Evolutionary conservation across 2,329 filamentous ascomycete genomes (phyloP).

Genomic region (Fusarium lateritium): DNA sequence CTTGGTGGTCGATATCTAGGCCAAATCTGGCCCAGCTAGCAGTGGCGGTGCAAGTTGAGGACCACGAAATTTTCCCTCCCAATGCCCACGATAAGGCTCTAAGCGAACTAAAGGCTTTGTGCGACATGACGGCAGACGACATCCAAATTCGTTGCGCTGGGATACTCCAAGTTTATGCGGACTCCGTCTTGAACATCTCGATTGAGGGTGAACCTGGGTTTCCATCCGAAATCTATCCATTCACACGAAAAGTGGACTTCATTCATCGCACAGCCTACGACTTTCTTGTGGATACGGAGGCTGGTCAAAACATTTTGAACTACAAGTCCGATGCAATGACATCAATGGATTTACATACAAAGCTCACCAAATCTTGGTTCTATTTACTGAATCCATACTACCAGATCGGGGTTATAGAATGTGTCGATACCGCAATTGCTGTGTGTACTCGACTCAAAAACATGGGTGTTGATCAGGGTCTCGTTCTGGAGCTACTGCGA

Average conservation of each 20-base stretch:
- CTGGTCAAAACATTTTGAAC: background rate
- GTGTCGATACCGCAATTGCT: accelerated
- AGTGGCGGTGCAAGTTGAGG: accelerated
- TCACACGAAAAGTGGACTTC: accelerated
- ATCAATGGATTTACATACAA: accelerated
- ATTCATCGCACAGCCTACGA: conserved; percentile 12
- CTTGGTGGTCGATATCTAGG: no score
- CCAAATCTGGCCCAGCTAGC: background rate
- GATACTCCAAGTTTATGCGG: background rate
- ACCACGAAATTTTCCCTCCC: accelerated
- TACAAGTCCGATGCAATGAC: accelerated
- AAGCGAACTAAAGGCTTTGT: accelerated
- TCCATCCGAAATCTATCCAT: accelerated
- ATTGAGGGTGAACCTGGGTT: accelerated
- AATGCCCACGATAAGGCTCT: accelerated
- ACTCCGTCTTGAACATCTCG: accelerated
- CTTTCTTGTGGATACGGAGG: background rate
- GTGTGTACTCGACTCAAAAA: accelerated
- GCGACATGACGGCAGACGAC: accelerated
- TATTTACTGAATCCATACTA: accelerated
- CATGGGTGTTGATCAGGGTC: accelerated
- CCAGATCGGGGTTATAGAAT: accelerated
- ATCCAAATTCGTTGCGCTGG: background rate
- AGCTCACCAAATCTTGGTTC: accelerated
- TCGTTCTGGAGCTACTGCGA: accelerated